Percentiles rank a stretch among this genome's conserved stretches.
Conservation (phyloP, 1,139 yeast genomes). For the Candida pseudocylindracea region DNA sequence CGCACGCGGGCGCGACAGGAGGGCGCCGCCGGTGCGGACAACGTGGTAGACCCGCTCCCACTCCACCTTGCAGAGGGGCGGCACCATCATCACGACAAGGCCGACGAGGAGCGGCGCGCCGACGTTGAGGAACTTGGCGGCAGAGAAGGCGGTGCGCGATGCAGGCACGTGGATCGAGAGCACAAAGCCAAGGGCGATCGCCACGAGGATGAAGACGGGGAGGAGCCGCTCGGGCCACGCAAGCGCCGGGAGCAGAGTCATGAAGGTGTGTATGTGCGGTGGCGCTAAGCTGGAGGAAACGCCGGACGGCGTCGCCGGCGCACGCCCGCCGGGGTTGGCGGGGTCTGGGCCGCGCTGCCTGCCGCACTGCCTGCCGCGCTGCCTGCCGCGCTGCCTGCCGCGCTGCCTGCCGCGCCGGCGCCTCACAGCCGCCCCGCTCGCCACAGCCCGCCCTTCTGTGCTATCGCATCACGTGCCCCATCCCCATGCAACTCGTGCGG, state of each 20-base stretch:
- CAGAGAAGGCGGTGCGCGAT: constrained; percentile 10
- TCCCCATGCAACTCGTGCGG: too few species aligned
- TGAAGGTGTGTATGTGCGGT: too few species aligned
- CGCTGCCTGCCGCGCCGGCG: too few species aligned
- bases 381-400: too few species aligned
- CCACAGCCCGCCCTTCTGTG: too few species aligned
- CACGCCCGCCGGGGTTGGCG: too few species aligned
- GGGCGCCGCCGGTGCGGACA: neutral
- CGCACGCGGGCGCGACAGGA: neutral
- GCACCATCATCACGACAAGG: constrained; percentile 33
- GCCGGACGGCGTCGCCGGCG: too few species aligned
- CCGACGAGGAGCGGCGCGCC: constrained; percentile 29
- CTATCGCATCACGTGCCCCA: too few species aligned
- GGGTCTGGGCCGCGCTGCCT: too few species aligned
- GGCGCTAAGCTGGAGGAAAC: too few species aligned
- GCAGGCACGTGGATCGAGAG: constrained; percentile 13
- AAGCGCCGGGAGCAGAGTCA: constrained; percentile 1
- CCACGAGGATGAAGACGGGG: constrained; percentile 9
- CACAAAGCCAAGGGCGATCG: constrained; percentile 11
- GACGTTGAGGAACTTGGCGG: constrained; percentile 9
- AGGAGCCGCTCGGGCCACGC: constrained; percentile 9
- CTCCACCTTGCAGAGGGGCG: constrained; percentile 30
- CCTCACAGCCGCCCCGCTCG: too few species aligned
- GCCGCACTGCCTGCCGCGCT: too few species aligned
- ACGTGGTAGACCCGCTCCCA: constrained; percentile 14